Percentiles rank a stretch among this genome's conserved stretches.
Conservation (phyloP, 805 yeast genomes). For the Saccharomycodes ludwigii region DNA sequence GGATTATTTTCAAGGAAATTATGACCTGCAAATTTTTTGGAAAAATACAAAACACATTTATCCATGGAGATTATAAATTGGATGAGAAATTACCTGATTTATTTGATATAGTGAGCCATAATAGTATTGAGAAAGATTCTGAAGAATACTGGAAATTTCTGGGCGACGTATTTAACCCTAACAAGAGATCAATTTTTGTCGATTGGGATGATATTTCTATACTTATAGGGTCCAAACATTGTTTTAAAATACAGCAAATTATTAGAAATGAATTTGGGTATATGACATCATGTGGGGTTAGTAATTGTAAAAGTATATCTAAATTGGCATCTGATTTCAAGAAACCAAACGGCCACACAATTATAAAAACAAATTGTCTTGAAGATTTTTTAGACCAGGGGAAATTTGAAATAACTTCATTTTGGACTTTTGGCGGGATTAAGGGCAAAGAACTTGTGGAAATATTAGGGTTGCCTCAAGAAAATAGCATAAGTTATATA, state of each 20-base stretch:
- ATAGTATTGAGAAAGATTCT: conserved; percentile 12
- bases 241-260: conserved; percentile 38
- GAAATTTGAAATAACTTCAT: conserved; percentile 53
- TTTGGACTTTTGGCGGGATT: conserved; percentile 90
- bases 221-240: conserved; percentile 51
- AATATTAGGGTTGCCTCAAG: conserved; percentile 39
- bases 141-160: conserved; percentile 13
- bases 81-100: conserved; percentile 17
- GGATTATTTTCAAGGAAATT: conserved; percentile 36
- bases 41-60: conserved; percentile 12
- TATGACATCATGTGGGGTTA: conserved; percentile 84
- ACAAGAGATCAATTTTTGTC: conserved; percentile 10
- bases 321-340: conserved; percentile 76
- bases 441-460: conserved; percentile 48
- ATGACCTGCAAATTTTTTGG: conserved; percentile 11
- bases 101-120: conserved; percentile 10
- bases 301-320: conserved; percentile 63
- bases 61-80: conserved; percentile 14
- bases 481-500: conserved; percentile 35
- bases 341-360: conserved; percentile 82
- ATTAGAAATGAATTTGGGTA: conserved; percentile 52
- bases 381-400: conserved; percentile 36
- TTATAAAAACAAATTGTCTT: conserved; percentile 40
- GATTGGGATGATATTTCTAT: conserved; percentile 81
- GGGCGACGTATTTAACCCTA: conserved; percentile 12